These are phyloP conservation scores for Saccharomyces hybrid DNA, from an alignment of 1,139 yeast species.

Conservation along the genomic window DNA sequence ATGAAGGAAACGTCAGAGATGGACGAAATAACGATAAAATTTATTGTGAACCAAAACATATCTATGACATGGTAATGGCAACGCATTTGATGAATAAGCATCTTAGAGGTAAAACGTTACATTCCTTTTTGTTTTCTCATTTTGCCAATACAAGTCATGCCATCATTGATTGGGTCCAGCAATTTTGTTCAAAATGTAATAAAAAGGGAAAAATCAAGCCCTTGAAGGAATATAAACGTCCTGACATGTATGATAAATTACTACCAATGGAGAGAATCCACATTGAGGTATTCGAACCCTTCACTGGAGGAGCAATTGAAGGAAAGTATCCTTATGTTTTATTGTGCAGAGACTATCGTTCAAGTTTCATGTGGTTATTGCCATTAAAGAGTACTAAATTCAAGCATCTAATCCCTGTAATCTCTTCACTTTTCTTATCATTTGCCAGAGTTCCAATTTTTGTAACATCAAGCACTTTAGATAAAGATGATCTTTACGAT, in stretches of 20 bases:
- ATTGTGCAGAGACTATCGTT: slow-evolving; percentile 26
- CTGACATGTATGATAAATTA: slow-evolving; percentile 17
- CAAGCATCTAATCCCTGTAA: slow-evolving; percentile 15
- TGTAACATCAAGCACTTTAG: slow-evolving; percentile 26
- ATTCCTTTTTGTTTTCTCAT: slow-evolving; percentile 14
- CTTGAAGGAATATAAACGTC: slow-evolving; percentile 14
- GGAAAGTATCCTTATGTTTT: slow-evolving; percentile 26
- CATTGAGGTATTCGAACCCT: slow-evolving; percentile 26
- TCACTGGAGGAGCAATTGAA: slow-evolving; percentile 20
- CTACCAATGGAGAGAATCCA: slow-evolving; percentile 30
- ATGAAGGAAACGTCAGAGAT: slow-evolving; percentile 22
- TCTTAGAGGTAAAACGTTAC: slow-evolving; percentile 14
- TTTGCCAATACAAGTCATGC: slow-evolving; percentile 27
- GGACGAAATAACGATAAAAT: slow-evolving; percentile 20
- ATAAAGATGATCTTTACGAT: slow-evolving; percentile 26
- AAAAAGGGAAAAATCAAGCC: slow-evolving; percentile 12
- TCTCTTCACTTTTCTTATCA: slow-evolving; percentile 18
- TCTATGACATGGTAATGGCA: slow-evolving; percentile 25
- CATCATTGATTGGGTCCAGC: slow-evolving; percentile 14
- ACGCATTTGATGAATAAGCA: slow-evolving; percentile 30
- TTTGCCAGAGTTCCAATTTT: slow-evolving; percentile 26
- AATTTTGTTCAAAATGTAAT: slow-evolving; percentile 29
- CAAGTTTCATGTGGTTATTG: slow-evolving; percentile 26
- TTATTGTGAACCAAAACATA: slow-evolving; percentile 26
- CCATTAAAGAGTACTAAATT: slow-evolving; percentile 25